Percentiles rank a stretch among this genome's conserved stretches.
Evolutionary conservation across 148 eudicot genomes (phyloP).

Genomic region (Amaranthus palmeri): DNA sequence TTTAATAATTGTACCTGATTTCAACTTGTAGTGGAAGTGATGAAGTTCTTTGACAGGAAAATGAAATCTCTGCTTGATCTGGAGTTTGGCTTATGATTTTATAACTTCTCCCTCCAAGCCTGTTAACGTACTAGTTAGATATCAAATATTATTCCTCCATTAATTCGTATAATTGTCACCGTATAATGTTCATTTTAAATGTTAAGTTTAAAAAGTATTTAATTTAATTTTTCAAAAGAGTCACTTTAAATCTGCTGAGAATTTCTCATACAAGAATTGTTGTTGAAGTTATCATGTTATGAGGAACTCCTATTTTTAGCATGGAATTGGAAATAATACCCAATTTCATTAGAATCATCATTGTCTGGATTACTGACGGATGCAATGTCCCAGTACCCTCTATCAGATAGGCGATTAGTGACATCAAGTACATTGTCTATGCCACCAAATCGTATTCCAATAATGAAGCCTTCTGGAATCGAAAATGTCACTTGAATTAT

Average conservation of each 20-base stretch:
- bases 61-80: slow-evolving; percentile 40
- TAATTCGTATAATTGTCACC: no score
- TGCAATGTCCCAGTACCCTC: slow-evolving; percentile 75
- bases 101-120: slow-evolving; percentile 31
- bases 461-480: slow-evolving; percentile 39
- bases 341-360: slow-evolving; percentile 22
- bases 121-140: slow-evolving; percentile 10
- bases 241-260: no score
- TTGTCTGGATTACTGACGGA: slow-evolving; percentile 18
- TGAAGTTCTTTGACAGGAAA: slow-evolving; percentile 26
- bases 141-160: no score
- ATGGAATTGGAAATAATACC: slow-evolving; percentile 13
- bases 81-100: slow-evolving; percentile 25
- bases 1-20: slow-evolving; percentile 27
- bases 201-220: no score
- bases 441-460: slow-evolving; percentile 35
- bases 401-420: slow-evolving; percentile 24
- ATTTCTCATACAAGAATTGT: no score
- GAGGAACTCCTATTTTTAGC: no score
- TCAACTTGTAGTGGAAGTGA: slow-evolving; percentile 35
- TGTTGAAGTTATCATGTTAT: no score
- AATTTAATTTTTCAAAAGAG: no score
- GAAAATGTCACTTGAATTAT: slow-evolving; percentile 37
- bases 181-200: no score
- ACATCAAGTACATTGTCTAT: slow-evolving; percentile 39